Evolutionary conservation across 345 rosid species (phyloP), one percentile per base, ranked within the genome.

Genomic region (Linum lewisii): DNA sequence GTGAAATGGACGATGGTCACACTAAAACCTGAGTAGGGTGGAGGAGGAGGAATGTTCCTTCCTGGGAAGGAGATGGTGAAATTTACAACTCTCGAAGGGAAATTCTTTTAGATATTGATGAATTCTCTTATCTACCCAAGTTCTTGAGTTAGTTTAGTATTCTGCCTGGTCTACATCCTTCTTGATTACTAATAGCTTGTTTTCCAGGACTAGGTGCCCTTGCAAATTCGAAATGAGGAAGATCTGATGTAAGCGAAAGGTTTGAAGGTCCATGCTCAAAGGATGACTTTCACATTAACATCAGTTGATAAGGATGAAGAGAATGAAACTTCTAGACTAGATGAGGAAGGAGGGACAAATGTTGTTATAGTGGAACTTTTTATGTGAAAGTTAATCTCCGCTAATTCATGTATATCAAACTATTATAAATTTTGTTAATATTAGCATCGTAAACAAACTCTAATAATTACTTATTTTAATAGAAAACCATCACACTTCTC

Each of bases 131-230:
- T 11, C 20, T 11, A 24, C 15, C 25, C 25, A 51, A 22, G 21
- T 19, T 9, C 11, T n/a, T 16, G 24, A 19, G 11, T 19, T 19
- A 4, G 54, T 51, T 22, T 22, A n/a, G 21, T 22, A 22, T 51
- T n/a, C 13, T 11, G 4, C 47, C 13, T 42, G 47, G n/a, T n/a
- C n/a, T n/a, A n/a, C n/a, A n/a, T n/a, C n/a, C n/a, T n/a, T n/a
- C n/a, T 42, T 42, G 47, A 4, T 16, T 42, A 42, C 9, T 42
- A 42, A 7, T 11, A 14, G 13, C 4, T 11, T 7, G 9, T 42
- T 50, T 26, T n/a, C 38, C 21, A 69, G 72, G 73, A 49, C 44
- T 71, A 19, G 74, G 65, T 57, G 60, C 37, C 4, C 74, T 71
- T 55, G 74, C 74, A 36, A 64, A 16, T 60, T 65, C 58, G 4